Evolutionary conservation across 345 rosid genomes (phyloP).

Genomic region (Cardiospermum halicacabum): DNA sequence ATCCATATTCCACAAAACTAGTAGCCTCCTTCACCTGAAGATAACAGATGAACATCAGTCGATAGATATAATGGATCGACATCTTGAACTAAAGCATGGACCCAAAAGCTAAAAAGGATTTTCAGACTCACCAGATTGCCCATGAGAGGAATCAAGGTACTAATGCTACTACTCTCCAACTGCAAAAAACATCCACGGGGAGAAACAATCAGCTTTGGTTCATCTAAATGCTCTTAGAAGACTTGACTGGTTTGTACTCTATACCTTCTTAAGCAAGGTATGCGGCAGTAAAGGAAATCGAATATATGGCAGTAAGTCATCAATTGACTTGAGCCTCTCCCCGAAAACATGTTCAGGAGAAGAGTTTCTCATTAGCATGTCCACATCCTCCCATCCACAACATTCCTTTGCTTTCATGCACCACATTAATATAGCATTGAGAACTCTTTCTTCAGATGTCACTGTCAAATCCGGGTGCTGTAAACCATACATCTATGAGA

Average conservation of each 20-base stretch:
- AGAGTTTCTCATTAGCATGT: constrained; percentile 40
- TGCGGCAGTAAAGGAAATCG: constrained; percentile 76
- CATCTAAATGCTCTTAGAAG: background rate
- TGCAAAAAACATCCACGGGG: constrained; percentile 36
- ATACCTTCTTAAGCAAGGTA: constrained; percentile 67
- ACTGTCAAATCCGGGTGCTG: constrained; percentile 94
- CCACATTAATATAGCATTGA: constrained; percentile 91
- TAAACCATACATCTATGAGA: constrained; percentile 28
- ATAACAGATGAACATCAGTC: constrained; percentile 12
- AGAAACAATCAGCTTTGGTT: constrained; percentile 12
- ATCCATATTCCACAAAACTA: constrained; percentile 37
- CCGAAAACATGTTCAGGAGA: constrained; percentile 42
- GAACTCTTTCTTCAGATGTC: constrained; percentile 88
- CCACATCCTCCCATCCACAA: constrained; percentile 67
- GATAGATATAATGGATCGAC: background rate
- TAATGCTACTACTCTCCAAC: constrained; percentile 64
- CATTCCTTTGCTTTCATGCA: constrained; percentile 60
- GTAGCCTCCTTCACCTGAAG: constrained; percentile 68
- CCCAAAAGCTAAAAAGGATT: constrained; percentile 1
- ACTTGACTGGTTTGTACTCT: constrained; percentile 2
- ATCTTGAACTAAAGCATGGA: background rate
- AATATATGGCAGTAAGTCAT: constrained; percentile 57
- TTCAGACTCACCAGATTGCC: constrained; percentile 55
- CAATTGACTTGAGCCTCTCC: constrained; percentile 58
- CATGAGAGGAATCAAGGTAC: constrained; percentile 36